Evolutionary conservation across 495 filamentous ascomycete species (phyloP), one percentile per base, ranked within the genome.

Genomic region (Hyaloscypha variabilis): DNA sequence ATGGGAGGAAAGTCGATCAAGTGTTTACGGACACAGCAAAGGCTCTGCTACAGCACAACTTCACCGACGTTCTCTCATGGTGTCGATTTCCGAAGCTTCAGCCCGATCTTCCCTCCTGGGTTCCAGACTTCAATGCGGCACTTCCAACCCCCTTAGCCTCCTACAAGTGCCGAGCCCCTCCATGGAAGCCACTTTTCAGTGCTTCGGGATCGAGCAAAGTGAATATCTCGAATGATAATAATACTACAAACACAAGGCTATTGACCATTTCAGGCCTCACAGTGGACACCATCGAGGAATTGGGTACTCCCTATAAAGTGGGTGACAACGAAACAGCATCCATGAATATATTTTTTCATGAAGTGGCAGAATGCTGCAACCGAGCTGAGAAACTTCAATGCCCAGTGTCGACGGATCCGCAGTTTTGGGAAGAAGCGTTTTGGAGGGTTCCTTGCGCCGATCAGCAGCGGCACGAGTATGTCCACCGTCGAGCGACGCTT

Each of bases 81-180:
- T 42, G 17, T 50, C 30, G 28, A 54, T 67, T 57, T 28, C 46
- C 28, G 8, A 62, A 67, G n/a, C 19, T 8, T 36, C 3, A 23
- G 4, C 10, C 29, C 1, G 65, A 28, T 25, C 59, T 67, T 11
- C 65, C 65, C 10, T 63, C 65, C 11, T 63, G 60, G 65, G 65
- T 63, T 51, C 59, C 65, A 21, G 60, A 67, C 36, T 67, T 56
- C 50, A 60, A 36, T 23, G 39, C 17, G n/a, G 26, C 50, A 8
- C 60, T 34, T 19, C 36, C 14, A 10, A 30, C 46, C 5, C 42
- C 14, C 6, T 8, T 53, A 53, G 2, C 2, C 23, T 56, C 62
- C 2, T 57, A 31, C 5, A 64, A 39, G 29, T 39, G 23, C 5
- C 17, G 29, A 26, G 25, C 28, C 4, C 52, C 50, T 21, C 23